Conservation (phyloP, 2,329 filamentous ascomycete genomes). For the Diaporthe caulivora region DNA sequence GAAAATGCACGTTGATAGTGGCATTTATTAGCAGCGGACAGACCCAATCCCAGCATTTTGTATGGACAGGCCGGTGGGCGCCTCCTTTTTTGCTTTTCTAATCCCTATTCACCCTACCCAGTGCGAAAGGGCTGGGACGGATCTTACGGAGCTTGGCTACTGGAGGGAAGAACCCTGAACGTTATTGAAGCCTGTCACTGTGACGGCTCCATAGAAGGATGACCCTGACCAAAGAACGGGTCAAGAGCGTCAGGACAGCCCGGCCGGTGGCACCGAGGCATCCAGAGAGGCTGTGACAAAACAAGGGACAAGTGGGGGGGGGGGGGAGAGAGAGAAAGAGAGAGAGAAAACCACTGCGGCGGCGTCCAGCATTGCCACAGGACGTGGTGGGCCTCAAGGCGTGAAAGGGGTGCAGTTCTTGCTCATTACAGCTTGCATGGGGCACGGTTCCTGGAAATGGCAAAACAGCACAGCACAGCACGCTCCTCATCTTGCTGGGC, state of each 20-base stretch:
- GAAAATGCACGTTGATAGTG: slow-evolving; percentile 15
- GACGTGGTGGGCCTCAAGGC: slow-evolving; percentile 10
- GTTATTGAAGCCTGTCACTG: not conserved
- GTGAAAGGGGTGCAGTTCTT: slow-evolving; percentile 5
- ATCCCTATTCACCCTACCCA: slow-evolving; percentile 7
- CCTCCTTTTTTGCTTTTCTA: not conserved
- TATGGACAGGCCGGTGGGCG: not conserved
- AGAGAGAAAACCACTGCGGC: no score
- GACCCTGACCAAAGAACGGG: slow-evolving; percentile 26
- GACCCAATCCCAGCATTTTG: not conserved
- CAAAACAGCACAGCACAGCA: not conserved
- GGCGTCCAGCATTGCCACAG: slow-evolving; percentile 7
- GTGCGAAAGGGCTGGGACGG: not conserved
- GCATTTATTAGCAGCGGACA: slow-evolving; percentile 6
- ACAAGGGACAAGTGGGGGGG: not conserved
- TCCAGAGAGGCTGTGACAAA: slow-evolving; percentile 8
- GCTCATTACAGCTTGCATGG: slow-evolving; percentile 5
- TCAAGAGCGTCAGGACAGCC: slow-evolving; percentile 11
- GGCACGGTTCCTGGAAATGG: slow-evolving; percentile 6
- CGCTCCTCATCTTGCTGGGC: not conserved
- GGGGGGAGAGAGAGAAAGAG: not conserved
- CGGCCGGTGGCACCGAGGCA: slow-evolving; percentile 22
- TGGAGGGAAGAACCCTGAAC: slow-evolving; percentile 2
- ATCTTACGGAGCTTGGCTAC: slow-evolving; percentile 8
- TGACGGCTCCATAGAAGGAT: slow-evolving; percentile 16